Conservation (phyloP, 108 stramenopile genomes). For the Seminavis robusta region DNA sequence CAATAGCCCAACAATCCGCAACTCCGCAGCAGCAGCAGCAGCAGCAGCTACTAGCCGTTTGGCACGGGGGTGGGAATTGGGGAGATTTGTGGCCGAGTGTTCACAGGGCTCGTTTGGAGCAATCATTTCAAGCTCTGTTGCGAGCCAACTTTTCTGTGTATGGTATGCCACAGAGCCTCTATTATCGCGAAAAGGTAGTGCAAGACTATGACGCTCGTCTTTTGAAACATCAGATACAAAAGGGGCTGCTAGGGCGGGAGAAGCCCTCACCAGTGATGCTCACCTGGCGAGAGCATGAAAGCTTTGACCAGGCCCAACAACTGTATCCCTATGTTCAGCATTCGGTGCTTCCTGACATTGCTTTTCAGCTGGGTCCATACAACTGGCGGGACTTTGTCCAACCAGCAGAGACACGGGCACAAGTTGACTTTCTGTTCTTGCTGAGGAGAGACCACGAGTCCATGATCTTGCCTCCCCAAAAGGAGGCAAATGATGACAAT, state of each 20-base stretch:
- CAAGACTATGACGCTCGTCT: constrained; percentile 1
- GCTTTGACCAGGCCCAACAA: constrained; percentile 17
- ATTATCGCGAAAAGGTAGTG: constrained; percentile 8
- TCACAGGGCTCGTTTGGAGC: constrained; percentile 20
- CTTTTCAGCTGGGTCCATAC: constrained; percentile 39
- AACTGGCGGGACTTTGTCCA: not conserved
- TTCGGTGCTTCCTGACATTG: constrained; percentile 34
- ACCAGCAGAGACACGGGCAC: not conserved
- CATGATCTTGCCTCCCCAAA: constrained; percentile 11
- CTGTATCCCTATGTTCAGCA: constrained; percentile 33
- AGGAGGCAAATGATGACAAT: too few relatives aligned
- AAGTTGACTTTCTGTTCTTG: constrained; percentile 27
- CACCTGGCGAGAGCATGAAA: constrained; percentile 32
- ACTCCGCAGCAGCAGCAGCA: not conserved
- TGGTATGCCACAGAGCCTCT: constrained; percentile 32
- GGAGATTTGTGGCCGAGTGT: constrained; percentile 30
- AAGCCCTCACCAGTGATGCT: constrained; percentile 6
- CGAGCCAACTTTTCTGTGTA: constrained; percentile 19
- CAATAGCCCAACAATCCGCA: not conserved
- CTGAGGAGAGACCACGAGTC: constrained; percentile 30
- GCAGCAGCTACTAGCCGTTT: constrained; percentile 18
- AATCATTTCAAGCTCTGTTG: constrained; percentile 18
- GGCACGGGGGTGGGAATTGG: constrained; percentile 46
- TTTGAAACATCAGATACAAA: constrained; percentile 8
- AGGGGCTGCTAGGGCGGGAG: constrained; percentile 9